These are phyloP conservation scores for Suillus decipiens DNA, from an alignment of 768 basidiomycete genomes.

Conservation along the genomic window DNA sequence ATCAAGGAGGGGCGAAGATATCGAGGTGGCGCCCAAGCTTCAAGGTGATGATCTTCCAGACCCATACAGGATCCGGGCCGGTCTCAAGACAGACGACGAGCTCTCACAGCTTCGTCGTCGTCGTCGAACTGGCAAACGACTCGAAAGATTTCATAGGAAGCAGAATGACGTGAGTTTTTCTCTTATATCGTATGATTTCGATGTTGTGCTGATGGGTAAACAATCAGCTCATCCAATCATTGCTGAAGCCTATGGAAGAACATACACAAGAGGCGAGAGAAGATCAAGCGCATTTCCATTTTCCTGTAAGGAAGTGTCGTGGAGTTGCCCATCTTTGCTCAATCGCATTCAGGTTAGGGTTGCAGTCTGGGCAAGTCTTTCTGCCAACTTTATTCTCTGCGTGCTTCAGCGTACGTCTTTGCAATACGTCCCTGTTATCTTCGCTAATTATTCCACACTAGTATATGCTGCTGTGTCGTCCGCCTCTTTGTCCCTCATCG, in stretches of 20 bases:
- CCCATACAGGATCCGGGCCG: slow-evolving; percentile 67
- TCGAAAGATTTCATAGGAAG: slow-evolving; percentile 65
- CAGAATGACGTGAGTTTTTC: slow-evolving; percentile 66
- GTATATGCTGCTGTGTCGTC: slow-evolving; percentile 93
- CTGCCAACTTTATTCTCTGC: slow-evolving; percentile 72
- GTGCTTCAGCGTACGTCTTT: slow-evolving; percentile 59
- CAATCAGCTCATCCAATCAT: slow-evolving; percentile 73
- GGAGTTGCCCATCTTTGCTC: background rate
- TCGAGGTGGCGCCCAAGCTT: background rate
- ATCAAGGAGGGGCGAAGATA: background rate
- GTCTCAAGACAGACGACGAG: slow-evolving; percentile 61
- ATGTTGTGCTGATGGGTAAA: slow-evolving; percentile 8
- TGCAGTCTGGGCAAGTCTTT: slow-evolving; percentile 83
- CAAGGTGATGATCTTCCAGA: slow-evolving; percentile 43
- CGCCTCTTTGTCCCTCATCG: slow-evolving; percentile 80
- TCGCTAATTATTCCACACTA: slow-evolving; percentile 26
- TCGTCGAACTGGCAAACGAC: slow-evolving; percentile 56
- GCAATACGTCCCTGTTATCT: slow-evolving; percentile 20
- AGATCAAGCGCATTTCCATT: slow-evolving; percentile 63
- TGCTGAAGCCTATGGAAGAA: slow-evolving; percentile 89
- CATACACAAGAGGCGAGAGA: slow-evolving; percentile 81
- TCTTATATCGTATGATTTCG: slow-evolving; percentile 3
- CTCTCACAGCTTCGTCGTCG: slow-evolving; percentile 60
- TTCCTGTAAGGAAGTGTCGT: slow-evolving; percentile 53
- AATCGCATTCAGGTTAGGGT: slow-evolving; percentile 69